Conservation (phyloP, 805 yeast genomes). For the Brettanomyces bruxellensis region DNA sequence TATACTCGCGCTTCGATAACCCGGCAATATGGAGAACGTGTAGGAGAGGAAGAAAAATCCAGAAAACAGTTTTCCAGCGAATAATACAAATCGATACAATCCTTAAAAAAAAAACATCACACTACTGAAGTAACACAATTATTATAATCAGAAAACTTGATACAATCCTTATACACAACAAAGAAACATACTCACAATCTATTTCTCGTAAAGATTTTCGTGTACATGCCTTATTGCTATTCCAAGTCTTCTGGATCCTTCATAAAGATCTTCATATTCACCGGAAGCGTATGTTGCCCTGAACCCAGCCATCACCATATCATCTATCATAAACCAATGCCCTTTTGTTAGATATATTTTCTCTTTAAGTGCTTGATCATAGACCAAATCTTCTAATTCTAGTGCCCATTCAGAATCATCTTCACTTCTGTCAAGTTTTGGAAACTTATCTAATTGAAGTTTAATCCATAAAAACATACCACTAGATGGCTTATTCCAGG, state of each 20-base stretch:
- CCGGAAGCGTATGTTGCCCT: slow-evolving; percentile 26
- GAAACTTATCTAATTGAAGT: slow-evolving; percentile 30
- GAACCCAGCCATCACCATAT: slow-evolving; percentile 16
- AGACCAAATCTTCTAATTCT: slow-evolving; percentile 23
- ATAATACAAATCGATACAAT: too few relatives aligned
- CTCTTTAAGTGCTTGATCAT: slow-evolving; percentile 13
- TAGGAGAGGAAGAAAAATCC: not conserved
- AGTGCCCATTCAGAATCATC: slow-evolving; percentile 23
- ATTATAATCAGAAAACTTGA: too few relatives aligned
- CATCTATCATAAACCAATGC: slow-evolving; percentile 25
- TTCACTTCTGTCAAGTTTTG: slow-evolving; percentile 32
- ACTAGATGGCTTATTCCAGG: slow-evolving; percentile 33
- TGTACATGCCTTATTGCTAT: slow-evolving; percentile 14
- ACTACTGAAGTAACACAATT: too few relatives aligned
- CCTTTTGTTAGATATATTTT: slow-evolving; percentile 25
- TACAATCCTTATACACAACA: too few relatives aligned
- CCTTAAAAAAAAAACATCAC: too few relatives aligned
- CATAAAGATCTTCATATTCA: slow-evolving; percentile 14
- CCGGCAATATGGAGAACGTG: not conserved
- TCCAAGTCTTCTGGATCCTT: slow-evolving; percentile 21
- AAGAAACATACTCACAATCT: not conserved
- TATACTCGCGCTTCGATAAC: too few relatives aligned
- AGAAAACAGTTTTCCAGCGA: not conserved
- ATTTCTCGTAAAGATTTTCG: slow-evolving; percentile 4
- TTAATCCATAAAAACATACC: slow-evolving; percentile 38